Evolutionary conservation across 306 rosid species (phyloP), one percentile per base, ranked within the genome.

Genomic region (Corylus avellana): DNA sequence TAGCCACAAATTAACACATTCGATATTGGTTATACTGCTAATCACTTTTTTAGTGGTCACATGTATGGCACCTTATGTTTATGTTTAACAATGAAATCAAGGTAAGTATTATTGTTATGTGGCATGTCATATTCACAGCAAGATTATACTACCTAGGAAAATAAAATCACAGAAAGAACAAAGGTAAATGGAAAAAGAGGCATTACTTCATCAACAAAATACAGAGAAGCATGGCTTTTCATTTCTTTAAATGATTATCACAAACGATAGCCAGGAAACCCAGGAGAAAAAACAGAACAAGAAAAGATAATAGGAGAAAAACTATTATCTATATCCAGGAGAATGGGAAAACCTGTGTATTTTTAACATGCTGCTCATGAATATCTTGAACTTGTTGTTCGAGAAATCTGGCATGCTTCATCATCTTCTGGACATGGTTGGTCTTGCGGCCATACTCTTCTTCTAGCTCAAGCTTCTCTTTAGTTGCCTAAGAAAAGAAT

Each of bases 381-480:
- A 88, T 84, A 66, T 89, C 94, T 70, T 81, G 85, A 70, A 89
- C 83, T 85, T 91, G 97, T 79, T 77, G 89, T 85, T 92, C 85
- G 71, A 92, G 89, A 35, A n/a, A 76, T 84, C 83, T 86, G 50
- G 77, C 79, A 64, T 56, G 81, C 20, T 72, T 77, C 53, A 32
- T 75, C 91, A 87, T 62, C 79, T 87, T 92, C 81, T 85, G 80
- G 59, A 88, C 80, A 64, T 73, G 50, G 70, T 51, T 85, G 74
- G 68, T 73, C 79, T 77, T 86, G 76, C 81, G 81, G 7, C 75
- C 76, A 89, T 83, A 88, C 39, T 88, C 97, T 64, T 83, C 90
- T 72, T 87, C 91, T 76, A 87, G 85, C 84, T 81, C 86, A 29
- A 75, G 67, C 77, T 79, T 89, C 75, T 85, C 89, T 84, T 87